Percentiles rank a stretch among this genome's conserved stretches.
phyloP scores from a whole-genome alignment of 352 stramenopile genomes.

The Pythium aquatile region DNA sequence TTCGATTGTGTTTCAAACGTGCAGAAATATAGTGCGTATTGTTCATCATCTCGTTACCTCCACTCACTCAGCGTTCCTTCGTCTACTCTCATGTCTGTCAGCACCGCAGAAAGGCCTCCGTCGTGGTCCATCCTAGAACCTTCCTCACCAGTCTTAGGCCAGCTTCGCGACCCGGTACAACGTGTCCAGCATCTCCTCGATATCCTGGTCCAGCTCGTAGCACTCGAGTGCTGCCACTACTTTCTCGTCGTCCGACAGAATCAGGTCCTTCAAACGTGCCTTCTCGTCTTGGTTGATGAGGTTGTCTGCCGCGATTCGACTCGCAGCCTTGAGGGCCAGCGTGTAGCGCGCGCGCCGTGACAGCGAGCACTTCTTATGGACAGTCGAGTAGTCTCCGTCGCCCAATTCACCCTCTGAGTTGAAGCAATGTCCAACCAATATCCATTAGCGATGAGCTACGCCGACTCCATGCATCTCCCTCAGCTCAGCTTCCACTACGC shows the following conservation, averaged over 20 bases:
- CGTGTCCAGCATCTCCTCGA: constrained; percentile 84
- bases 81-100: not conserved
- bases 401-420: constrained; percentile 63
- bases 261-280: constrained; percentile 77
- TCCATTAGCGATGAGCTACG: not conserved
- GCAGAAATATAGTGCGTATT: constrained; percentile 3
- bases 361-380: constrained; percentile 44
- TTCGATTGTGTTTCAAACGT: not conserved
- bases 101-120: too few species aligned
- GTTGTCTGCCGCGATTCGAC: constrained; percentile 78
- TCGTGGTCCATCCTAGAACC: too few species aligned
- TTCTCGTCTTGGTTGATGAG: constrained; percentile 79
- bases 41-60: not conserved
- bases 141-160: constrained; percentile 9
- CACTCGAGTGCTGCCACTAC: constrained; percentile 74
- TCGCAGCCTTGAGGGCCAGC: constrained; percentile 74
- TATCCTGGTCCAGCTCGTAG: constrained; percentile 81
- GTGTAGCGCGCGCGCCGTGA: constrained; percentile 72
- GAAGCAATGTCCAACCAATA: constrained; percentile 2
- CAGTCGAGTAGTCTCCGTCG: constrained; percentile 32
- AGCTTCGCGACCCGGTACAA: constrained; percentile 77
- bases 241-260: constrained; percentile 76
- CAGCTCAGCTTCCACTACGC: constrained; percentile 8
- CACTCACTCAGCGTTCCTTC: not conserved
- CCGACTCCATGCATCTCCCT: not conserved